Conservation (phyloP, 2,329 filamentous ascomycete species). For the Fusarium dimerum region DNA sequence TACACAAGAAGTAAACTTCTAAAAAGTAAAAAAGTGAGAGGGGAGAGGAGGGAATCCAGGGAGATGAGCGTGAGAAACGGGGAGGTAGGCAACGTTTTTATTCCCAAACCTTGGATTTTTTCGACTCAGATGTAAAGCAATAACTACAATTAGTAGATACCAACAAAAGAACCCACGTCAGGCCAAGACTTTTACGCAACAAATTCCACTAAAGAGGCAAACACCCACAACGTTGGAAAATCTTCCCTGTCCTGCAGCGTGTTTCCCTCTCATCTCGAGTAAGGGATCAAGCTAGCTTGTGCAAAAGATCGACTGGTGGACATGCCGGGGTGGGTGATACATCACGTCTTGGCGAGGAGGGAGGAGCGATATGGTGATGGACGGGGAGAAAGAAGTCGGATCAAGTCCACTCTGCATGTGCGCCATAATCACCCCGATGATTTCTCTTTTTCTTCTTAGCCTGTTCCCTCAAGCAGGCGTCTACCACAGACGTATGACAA, state of each 20-base stretch:
- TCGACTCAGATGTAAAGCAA: neutral
- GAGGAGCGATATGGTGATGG: neutral
- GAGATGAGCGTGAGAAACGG: neutral
- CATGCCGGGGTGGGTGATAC: neutral
- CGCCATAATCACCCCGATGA: too few species aligned
- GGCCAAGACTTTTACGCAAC: neutral
- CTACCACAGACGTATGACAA: too few species aligned
- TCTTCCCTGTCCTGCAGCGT: neutral
- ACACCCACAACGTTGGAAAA: neutral
- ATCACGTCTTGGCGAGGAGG: neutral
- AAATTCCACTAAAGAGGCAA: neutral
- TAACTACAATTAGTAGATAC: neutral
- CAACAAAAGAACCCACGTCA: neutral
- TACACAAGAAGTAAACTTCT: neutral
- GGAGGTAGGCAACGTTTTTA: neutral
- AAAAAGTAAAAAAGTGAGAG: neutral
- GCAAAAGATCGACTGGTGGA: neutral
- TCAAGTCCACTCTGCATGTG: neutral
- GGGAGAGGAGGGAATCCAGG: neutral
- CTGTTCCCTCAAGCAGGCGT: too few species aligned
- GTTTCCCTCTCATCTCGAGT: too few species aligned
- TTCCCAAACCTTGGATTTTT: neutral
- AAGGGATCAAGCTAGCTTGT: neutral
- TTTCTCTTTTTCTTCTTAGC: too few species aligned
- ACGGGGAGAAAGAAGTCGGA: neutral